Evolutionary conservation across 805 yeast species (phyloP), one percentile per base, ranked within the genome.

Genomic region (Wickerhamomyces queroliae): DNA sequence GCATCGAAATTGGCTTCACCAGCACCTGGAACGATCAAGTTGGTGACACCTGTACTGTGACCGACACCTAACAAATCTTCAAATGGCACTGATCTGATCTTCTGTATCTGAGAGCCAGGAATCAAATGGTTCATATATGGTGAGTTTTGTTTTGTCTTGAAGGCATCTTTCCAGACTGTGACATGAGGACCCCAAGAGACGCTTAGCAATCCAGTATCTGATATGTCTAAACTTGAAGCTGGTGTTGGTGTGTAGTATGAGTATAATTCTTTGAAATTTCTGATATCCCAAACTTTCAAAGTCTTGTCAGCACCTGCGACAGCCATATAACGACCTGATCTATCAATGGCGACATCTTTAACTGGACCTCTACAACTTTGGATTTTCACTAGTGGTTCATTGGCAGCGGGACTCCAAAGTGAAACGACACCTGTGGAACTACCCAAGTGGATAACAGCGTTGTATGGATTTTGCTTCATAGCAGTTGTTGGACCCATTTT

Each of bases 1-100:
- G 98, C 89, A 67, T 93, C 99, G 61, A 77, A 89, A 64, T 93
- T 93, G 45, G 99, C 96, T 66, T 93, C 99, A 69, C 99, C 99
- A 31, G 97, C 70, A 20, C 99, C 99, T 30, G 99, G 99, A 42
- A 93, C 73, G 49, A 93, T 83, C 44, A 93, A 50, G n/a, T 93
- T 80, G n/a, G 82, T 75, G 30, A 89, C 70, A 33, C 96, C 95
- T 2, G 65, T 62, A 37, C 75, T 70, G 58, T 88, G 95, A 2
- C 97, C 97, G 10, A 84, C 76, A 20, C 96, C 95, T 19, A 93
- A 69, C n/a, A 91, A 68, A 84, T 93, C 99, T 67, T 93, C 99
- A 62, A 82, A 93, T 12, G 99, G 99, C 28, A 91, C 95, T 58
- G 82, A 89, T 53, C 74, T 74, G 30, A 79, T 66, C 40, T 74